A percentile compares a stretch with the other conserved stretches of the same genome.
These are phyloP conservation scores for Clonostachys chloroleuca DNA, from an alignment of 2,329 filamentous ascomycete genomes.

Conservation along the genomic window DNA sequence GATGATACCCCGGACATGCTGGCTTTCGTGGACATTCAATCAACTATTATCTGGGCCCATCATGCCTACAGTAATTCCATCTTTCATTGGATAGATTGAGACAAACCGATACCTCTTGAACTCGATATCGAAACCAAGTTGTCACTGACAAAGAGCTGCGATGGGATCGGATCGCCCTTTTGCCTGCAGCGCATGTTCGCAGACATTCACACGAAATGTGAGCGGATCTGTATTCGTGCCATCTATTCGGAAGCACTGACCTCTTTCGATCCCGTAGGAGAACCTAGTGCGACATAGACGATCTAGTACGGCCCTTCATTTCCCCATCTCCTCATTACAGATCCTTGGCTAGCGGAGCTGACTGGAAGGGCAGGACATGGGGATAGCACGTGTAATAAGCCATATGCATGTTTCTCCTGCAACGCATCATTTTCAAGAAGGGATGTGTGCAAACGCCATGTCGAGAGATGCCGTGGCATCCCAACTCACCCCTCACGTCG, in stretches of 20 bases:
- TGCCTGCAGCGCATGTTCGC: conserved; percentile 6
- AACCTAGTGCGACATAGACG: conserved; percentile 12
- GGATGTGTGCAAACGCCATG: conserved; percentile 11
- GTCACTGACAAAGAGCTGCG: too few species aligned
- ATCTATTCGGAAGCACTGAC: background rate
- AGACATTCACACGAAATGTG: conserved; percentile 10
- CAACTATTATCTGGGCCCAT: too few species aligned
- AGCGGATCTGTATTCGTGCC: background rate
- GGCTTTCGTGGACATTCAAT: too few species aligned
- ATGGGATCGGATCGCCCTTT: conserved; percentile 2
- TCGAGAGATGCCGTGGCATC: conserved; percentile 6
- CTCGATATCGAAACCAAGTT: too few species aligned
- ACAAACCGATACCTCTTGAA: too few species aligned
- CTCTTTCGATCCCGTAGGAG: conserved; percentile 3
- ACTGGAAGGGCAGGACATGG: conserved; percentile 8
- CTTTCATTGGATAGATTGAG: too few species aligned
- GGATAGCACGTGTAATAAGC: conserved; percentile 5
- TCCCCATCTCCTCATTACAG: background rate
- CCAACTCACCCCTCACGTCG: background rate
- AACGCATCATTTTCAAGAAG: conserved; percentile 9
- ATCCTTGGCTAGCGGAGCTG: background rate
- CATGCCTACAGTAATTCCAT: too few species aligned
- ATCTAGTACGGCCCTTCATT: conserved; percentile 5
- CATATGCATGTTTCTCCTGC: conserved; percentile 10
- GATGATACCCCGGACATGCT: too few species aligned